These are phyloP conservation scores for Oryza glaberrima DNA, from an alignment of 176 grass and related monocot species.

Conservation along the genomic window DNA sequence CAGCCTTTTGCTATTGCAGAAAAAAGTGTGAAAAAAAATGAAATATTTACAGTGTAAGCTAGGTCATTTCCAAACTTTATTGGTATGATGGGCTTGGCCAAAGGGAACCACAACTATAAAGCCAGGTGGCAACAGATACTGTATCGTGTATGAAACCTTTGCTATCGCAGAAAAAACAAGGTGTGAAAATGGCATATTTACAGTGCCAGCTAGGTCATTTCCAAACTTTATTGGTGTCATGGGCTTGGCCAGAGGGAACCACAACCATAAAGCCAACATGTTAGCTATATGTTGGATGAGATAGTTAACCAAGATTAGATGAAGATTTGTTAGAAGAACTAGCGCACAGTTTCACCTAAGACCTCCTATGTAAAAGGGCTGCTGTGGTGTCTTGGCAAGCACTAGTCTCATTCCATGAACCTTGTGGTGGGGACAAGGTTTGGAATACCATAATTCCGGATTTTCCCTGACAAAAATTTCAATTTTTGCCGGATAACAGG, in stretches of 20 bases:
- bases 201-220: not conserved
- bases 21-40: too few species aligned
- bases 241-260: too few species aligned
- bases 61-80: too few species aligned
- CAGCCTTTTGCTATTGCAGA: too few species aligned
- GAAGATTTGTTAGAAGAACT: not conserved
- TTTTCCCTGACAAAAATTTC: not conserved
- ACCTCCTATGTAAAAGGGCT: not conserved
- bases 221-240: too few species aligned
- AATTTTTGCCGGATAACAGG: too few species aligned
- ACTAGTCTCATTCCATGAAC: not conserved
- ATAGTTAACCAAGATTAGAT: not conserved
- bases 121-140: too few species aligned
- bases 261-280: not conserved
- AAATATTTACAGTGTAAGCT: too few species aligned
- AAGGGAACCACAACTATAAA: too few species aligned
- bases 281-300: not conserved
- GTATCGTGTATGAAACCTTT: too few species aligned
- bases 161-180: conserved; percentile 1
- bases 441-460: too few species aligned
- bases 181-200: conserved; percentile 1
- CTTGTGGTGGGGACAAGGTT: not conserved
- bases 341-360: not conserved
- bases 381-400: not conserved
- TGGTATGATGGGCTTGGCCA: too few species aligned